A percentile compares a stretch with the other conserved stretches of the same genome.
Evolutionary conservation across 2,329 filamentous ascomycete species (phyloP).

Genomic region (Immersiporthe knoxdaviesiana): DNA sequence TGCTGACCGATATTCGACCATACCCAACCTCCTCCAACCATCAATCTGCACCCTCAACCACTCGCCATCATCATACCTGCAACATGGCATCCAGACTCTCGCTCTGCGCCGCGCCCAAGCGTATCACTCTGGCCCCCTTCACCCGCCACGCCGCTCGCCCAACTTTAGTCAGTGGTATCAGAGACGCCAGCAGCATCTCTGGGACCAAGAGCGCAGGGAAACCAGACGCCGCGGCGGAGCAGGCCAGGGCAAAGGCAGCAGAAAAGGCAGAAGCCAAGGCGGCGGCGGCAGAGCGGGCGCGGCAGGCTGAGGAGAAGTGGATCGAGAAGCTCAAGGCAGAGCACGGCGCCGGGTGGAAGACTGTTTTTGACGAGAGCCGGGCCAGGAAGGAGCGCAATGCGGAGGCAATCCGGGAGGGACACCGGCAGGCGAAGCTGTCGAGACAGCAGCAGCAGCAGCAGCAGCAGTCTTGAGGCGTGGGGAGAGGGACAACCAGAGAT

Average conservation of each 20-base stretch:
- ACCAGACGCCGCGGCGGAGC: background rate
- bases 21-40: background rate
- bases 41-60: background rate
- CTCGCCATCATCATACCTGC: background rate
- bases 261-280: background rate
- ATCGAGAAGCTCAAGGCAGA: slow-evolving; percentile 3
- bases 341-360: slow-evolving; percentile 4
- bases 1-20: background rate
- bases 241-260: background rate
- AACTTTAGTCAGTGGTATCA: background rate
- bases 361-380: background rate
- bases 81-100: slow-evolving; percentile 10
- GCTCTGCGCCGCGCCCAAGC: background rate
- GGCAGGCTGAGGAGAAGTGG: slow-evolving; percentile 2
- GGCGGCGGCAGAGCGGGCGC: background rate
- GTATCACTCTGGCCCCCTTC: background rate
- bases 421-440: slow-evolving; percentile 9
- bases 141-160: background rate
- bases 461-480: background rate
- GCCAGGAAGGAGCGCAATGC: background rate
- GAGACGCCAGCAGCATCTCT: background rate
- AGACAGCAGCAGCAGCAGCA: background rate
- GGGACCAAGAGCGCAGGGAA: background rate
- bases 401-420: background rate
- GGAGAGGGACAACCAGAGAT: background rate